A percentile compares a stretch with the other conserved stretches of the same genome.
These are phyloP conservation scores for Mucor saturninus DNA, from an alignment of 371 early-diverging fungal genomes.

Conservation along the genomic window DNA sequence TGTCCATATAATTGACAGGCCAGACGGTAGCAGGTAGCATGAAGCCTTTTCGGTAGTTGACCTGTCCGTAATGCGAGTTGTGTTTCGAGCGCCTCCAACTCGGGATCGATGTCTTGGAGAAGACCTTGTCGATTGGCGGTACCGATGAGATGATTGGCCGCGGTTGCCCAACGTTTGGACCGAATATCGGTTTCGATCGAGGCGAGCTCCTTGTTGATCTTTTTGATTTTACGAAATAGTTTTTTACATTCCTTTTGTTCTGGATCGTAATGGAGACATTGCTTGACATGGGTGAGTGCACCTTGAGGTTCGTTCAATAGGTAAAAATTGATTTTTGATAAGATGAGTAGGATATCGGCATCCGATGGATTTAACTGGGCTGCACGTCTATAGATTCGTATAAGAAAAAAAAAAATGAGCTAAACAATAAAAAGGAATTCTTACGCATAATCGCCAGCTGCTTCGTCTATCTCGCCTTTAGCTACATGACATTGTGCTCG, in stretches of 20 bases:
- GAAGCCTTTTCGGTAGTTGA: conserved; percentile 57
- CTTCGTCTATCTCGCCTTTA: conserved; percentile 78
- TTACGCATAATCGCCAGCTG: conserved; percentile 80
- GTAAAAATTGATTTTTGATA: conserved; percentile 80
- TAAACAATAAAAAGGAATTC: background rate
- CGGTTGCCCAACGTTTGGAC: conserved; percentile 68
- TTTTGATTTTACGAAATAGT: conserved; percentile 73
- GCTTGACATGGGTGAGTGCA: conserved; percentile 75
- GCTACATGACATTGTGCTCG: conserved; percentile 78
- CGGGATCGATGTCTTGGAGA: conserved; percentile 54
- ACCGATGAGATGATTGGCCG: conserved; percentile 68
- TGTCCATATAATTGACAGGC: conserved; percentile 68
- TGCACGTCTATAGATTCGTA: conserved; percentile 55
- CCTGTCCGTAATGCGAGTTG: conserved; percentile 28
- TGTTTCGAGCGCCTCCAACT: conserved; percentile 38
- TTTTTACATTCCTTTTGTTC: conserved; percentile 86
- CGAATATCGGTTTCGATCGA: conserved; percentile 24
- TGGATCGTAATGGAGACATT: conserved; percentile 88
- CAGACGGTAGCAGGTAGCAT: conserved; percentile 56
- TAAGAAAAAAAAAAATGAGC: background rate
- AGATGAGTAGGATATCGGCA: conserved; percentile 56
- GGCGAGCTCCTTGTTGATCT: conserved; percentile 71
- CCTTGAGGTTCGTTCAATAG: conserved; percentile 71
- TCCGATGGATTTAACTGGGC: conserved; percentile 72
- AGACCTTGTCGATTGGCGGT: conserved; percentile 50